Base-by-base conservation (phyloP, 306 rosid species). In the Vigna trinervia region DNA sequence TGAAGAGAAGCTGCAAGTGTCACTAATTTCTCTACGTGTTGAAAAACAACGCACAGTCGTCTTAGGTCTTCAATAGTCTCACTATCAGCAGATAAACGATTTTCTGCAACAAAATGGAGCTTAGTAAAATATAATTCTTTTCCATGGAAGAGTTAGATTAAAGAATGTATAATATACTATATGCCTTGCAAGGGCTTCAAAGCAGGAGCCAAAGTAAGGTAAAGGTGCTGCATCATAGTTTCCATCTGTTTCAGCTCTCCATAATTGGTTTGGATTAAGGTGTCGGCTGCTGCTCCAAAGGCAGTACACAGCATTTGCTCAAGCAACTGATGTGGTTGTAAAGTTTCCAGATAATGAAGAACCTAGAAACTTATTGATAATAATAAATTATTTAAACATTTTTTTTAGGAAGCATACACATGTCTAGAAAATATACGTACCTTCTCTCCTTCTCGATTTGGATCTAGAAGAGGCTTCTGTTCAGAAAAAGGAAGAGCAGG, bases 391-490 rank as follows among this genome's bases (percentile, higher is more conserved):
- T 39, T 19, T 63, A 38, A 38, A 63, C 11, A 8, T 32, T 63
- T 38, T 63, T 63, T 63, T 9, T 11, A 43, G 48, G 48, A 43
- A 43, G 62, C 61, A 68, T 39, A 54, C 13, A 53, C 12, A 54
- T 28, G 30, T 41, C 46, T 26, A 38, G 68, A 51, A 54, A 68
- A 36, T 4, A 72, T 47, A 52, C 73, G 65, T 80, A 83, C 97
- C 85, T 92, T 92, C 83, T 92, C 96, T 69, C 93, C 97, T 82
- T 92, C 97, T 71, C 90, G 87, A 57, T 83, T 81, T 72, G 96
- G 96, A 86, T 90, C 96, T 38, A 90, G 79, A 70, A 90, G 90
- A 2, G 89, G 90, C 82, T 90, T 90, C 86, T 90, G 93, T 80
- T 88, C 90, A 46, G 86, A 88, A 79, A 88, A 90, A 64, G 93